Evolutionary conservation across 2,329 filamentous ascomycete species (phyloP).

Genomic region (Calonectria fujianensis): DNA sequence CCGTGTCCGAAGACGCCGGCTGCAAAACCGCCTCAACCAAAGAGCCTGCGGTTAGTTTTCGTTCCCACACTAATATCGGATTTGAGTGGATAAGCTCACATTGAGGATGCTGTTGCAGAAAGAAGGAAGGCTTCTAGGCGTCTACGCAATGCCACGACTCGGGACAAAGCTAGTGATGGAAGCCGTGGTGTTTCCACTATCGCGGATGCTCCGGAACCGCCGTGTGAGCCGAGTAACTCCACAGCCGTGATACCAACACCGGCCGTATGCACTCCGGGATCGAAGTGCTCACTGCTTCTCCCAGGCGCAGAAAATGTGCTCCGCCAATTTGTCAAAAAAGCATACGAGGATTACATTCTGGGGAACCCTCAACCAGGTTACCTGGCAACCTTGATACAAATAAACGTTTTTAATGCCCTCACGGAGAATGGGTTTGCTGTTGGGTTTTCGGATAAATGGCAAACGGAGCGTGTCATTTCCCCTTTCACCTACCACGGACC

Average conservation of each 20-base stretch:
- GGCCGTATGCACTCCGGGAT: neutral
- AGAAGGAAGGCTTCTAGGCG: neutral
- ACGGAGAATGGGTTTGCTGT: neutral
- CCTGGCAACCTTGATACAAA: neutral
- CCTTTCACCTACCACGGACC: neutral
- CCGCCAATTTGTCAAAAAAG: slow-evolving; percentile 1
- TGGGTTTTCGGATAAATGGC: slow-evolving; percentile 8
- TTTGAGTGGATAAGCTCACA: neutral
- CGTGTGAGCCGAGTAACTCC: no score
- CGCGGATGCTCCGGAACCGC: slow-evolving; percentile 1
- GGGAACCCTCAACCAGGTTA: slow-evolving; percentile 1
- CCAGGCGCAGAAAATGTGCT: slow-evolving; percentile 4
- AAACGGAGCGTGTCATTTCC: neutral
- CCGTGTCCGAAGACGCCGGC: neutral
- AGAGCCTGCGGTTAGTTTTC: neutral
- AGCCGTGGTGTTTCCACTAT: neutral
- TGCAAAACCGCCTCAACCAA: slow-evolving; percentile 17
- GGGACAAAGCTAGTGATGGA: neutral
- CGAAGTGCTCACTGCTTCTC: slow-evolving; percentile 6
- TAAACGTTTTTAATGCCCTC: slow-evolving; percentile 9
- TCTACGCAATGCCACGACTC: neutral
- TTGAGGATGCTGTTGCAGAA: neutral
- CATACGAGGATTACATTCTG: slow-evolving; percentile 8
- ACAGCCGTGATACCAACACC: neutral
- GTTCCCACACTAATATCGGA: no score